These are phyloP conservation scores for Colletotrichum sp. DNA, from an alignment of 2,329 filamentous ascomycete species.

Conservation along the genomic window DNA sequence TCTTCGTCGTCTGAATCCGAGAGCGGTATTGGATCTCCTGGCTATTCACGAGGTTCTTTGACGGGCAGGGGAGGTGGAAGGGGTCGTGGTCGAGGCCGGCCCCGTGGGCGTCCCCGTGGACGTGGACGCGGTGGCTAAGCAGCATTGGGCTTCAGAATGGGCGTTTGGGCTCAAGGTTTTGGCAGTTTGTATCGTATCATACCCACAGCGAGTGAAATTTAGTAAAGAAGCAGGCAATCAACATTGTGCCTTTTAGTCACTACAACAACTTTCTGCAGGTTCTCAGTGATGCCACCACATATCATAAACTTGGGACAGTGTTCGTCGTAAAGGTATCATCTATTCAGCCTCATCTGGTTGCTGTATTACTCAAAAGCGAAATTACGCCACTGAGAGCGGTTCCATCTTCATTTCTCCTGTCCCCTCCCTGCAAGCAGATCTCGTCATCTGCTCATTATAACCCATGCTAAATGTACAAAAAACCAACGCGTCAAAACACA, in stretches of 20 bases:
- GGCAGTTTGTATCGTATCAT: background rate
- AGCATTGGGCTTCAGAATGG: background rate
- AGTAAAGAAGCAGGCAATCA: background rate
- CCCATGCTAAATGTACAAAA: background rate
- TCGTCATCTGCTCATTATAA: background rate
- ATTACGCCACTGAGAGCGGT: background rate
- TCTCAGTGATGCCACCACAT: background rate
- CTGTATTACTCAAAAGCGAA: constrained; percentile 16
- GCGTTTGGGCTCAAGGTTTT: background rate
- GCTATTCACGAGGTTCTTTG: background rate
- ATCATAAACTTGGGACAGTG: background rate
- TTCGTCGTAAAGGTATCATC: background rate
- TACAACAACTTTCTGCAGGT: background rate
- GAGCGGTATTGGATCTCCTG: constrained; percentile 4
- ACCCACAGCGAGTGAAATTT: background rate
- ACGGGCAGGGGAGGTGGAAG: background rate
- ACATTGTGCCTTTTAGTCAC: background rate
- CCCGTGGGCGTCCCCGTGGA: background rate
- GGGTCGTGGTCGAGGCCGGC: constrained; percentile 5
- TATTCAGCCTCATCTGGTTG: background rate
- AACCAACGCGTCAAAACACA: background rate
- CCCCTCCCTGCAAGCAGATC: background rate
- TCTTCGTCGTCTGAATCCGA: constrained; percentile 8
- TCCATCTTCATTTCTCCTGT: background rate
- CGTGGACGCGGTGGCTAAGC: background rate